Conservation (phyloP, 306 rosid genomes). For the Oemleria cerasiformis region DNA sequence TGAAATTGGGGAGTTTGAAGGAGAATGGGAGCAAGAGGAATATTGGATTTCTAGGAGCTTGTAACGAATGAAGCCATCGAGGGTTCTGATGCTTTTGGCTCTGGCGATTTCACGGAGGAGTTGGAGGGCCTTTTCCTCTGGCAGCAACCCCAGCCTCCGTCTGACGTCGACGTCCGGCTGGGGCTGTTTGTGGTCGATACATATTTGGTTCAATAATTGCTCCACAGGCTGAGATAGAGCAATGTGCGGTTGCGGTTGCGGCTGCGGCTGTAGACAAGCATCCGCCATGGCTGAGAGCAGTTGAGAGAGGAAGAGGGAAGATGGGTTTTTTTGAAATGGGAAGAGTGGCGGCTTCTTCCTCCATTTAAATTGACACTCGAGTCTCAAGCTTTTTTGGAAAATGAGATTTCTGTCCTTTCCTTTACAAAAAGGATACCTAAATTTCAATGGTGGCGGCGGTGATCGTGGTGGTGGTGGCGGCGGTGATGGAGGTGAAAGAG, state of each 20-base stretch:
- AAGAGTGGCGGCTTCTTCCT: too few species aligned
- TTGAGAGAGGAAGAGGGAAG: not conserved
- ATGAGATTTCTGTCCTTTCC: too few species aligned
- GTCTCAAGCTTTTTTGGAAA: too few species aligned
- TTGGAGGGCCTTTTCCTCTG: constrained; percentile 29
- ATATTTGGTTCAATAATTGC: constrained; percentile 15
- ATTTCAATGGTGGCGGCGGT: too few species aligned
- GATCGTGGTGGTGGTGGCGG: too few species aligned
- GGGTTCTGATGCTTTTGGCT: not conserved
- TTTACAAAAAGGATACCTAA: too few species aligned
- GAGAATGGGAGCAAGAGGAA: not conserved
- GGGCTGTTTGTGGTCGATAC: constrained; percentile 5
- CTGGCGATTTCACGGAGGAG: constrained; percentile 8
- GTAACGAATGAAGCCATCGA: constrained; percentile 10
- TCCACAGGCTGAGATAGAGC: constrained; percentile 33
- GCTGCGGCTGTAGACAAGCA: not conserved
- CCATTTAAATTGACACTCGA: too few species aligned
- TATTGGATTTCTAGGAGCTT: constrained; percentile 3
- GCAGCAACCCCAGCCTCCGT: constrained; percentile 13
- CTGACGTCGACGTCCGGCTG: constrained; percentile 6
- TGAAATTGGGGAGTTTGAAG: not conserved
- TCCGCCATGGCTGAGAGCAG: not conserved
- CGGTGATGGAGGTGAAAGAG: too few species aligned
- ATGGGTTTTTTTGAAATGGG: not conserved
- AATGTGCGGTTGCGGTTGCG: not conserved